Evolutionary conservation across 2,329 filamentous ascomycete genomes (phyloP).

Genomic region (Aspergillus fumigatus): DNA sequence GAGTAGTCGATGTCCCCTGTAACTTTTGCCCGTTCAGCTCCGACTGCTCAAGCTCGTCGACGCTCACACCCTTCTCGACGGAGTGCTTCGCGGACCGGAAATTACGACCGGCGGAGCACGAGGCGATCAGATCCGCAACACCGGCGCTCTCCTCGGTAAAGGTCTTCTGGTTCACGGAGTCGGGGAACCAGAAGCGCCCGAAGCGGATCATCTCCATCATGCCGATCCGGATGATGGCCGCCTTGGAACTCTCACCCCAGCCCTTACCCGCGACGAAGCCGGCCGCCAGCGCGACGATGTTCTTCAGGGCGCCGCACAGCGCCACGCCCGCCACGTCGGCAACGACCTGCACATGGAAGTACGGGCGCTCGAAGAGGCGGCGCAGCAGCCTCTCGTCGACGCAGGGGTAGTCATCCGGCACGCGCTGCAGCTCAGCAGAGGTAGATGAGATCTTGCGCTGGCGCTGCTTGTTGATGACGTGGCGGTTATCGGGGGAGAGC

Average conservation of each 20-base stretch:
- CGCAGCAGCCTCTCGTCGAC: constrained; percentile 76
- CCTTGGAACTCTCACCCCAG: constrained; percentile 95
- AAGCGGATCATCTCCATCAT: constrained; percentile 91
- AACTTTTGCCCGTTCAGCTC: constrained; percentile 16
- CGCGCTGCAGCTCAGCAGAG: constrained; percentile 62
- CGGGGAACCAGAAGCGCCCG: constrained; percentile 43
- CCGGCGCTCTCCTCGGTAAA: constrained; percentile 22
- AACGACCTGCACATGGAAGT: constrained; percentile 89
- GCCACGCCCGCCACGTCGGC: constrained; percentile 50
- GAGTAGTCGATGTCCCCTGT: constrained; percentile 14
- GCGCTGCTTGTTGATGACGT: constrained; percentile 43
- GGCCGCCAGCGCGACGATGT: constrained; percentile 84
- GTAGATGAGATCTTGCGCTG: constrained; percentile 62
- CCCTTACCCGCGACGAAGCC: constrained; percentile 88
- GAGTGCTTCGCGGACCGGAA: constrained; percentile 14
- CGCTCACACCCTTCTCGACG: constrained; percentile 13
- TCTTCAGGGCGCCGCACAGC: constrained; percentile 85
- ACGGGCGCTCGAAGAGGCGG: constrained; percentile 81
- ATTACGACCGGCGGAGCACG: constrained; percentile 12
- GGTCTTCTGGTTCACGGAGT: constrained; percentile 11
- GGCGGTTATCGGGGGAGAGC: constrained; percentile 38
- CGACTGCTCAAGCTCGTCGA: constrained; percentile 12
- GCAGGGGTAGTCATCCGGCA: constrained; percentile 73
- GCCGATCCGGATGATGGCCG: constrained; percentile 87
- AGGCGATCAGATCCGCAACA: constrained; percentile 17